Evolutionary conservation across 805 yeast genomes (phyloP).

Genomic region (Wickerhamiella shivajii): DNA sequence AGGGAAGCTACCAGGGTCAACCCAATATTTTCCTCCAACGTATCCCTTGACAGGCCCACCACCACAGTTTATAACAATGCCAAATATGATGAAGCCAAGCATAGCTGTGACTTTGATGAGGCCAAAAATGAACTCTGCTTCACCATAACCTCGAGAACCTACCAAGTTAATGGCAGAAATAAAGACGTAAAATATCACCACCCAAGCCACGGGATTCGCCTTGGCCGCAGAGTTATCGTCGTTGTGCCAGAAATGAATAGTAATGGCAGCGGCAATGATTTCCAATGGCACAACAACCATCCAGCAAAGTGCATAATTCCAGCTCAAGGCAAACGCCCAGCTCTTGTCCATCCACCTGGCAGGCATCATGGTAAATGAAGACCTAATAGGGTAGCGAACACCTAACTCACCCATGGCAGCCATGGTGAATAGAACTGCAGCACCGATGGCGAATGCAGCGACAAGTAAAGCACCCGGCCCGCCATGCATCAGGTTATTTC

Average conservation of each 20-base stretch:
- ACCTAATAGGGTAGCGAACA: slow-evolving; percentile 47
- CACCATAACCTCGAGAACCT: slow-evolving; percentile 48
- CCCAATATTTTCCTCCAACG: slow-evolving; percentile 57
- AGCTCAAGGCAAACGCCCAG: slow-evolving; percentile 56
- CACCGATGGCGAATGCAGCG: slow-evolving; percentile 57
- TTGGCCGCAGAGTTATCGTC: slow-evolving; percentile 26
- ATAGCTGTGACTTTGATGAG: slow-evolving; percentile 43
- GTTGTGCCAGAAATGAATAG: slow-evolving; percentile 40
- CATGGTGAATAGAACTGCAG: slow-evolving; percentile 55
- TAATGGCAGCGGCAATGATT: slow-evolving; percentile 45
- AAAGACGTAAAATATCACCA: slow-evolving; percentile 38
- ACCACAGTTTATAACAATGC: slow-evolving; percentile 34
- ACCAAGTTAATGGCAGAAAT: slow-evolving; percentile 35
- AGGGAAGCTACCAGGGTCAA: slow-evolving; percentile 49
- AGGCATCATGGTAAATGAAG: slow-evolving; percentile 53
- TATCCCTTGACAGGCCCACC: slow-evolving; percentile 56
- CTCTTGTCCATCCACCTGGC: slow-evolving; percentile 51
- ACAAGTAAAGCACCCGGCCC: slow-evolving; percentile 47
- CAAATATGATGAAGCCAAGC: slow-evolving; percentile 44
- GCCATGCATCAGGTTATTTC: slow-evolving; percentile 49
- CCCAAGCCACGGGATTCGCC: slow-evolving; percentile 40
- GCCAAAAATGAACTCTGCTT: slow-evolving; percentile 49
- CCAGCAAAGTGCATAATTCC: slow-evolving; percentile 42
- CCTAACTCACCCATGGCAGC: slow-evolving; percentile 57
- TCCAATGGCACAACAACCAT: slow-evolving; percentile 48